Conservation (phyloP, 805 yeast genomes). For the Saccharomycopsis javanensis region DNA sequence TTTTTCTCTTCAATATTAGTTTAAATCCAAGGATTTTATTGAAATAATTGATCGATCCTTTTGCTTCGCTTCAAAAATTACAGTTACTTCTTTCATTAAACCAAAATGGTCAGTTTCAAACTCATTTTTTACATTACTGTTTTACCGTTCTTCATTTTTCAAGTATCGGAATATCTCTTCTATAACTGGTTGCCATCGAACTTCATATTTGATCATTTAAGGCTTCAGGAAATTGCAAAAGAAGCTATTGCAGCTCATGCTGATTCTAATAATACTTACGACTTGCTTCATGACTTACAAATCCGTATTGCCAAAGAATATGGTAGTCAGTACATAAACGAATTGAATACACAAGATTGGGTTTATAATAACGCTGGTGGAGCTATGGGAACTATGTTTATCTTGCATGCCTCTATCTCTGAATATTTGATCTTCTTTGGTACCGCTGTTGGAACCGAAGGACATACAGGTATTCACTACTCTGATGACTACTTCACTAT, state of each 20-base stretch:
- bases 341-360: conserved; percentile 74
- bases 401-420: conserved; percentile 86
- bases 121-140: conserved; percentile 19
- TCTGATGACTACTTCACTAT: conserved; percentile 98
- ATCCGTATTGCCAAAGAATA: conserved; percentile 50
- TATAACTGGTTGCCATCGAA: conserved; percentile 59
- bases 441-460: conserved; percentile 88
- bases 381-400: conserved; percentile 95
- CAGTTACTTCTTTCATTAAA: not conserved
- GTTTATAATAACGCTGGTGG: conserved; percentile 97
- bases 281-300: conserved; percentile 53
- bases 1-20: too few species aligned
- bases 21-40: too few species aligned
- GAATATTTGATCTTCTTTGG: conserved; percentile 94
- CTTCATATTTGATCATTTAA: conserved; percentile 61
- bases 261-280: conserved; percentile 51
- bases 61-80: not conserved
- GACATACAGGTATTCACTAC: conserved; percentile 91
- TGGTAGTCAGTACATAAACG: conserved; percentile 64
- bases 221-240: conserved; percentile 48
- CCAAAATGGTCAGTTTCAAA: conserved; percentile 1
- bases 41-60: too few species aligned
- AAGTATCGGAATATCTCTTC: conserved; percentile 34
- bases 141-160: conserved; percentile 25
- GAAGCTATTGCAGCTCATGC: conserved; percentile 45